phyloP scores from a whole-genome alignment of 345 rosid genomes.

The Kernera saxatilis region DNA sequence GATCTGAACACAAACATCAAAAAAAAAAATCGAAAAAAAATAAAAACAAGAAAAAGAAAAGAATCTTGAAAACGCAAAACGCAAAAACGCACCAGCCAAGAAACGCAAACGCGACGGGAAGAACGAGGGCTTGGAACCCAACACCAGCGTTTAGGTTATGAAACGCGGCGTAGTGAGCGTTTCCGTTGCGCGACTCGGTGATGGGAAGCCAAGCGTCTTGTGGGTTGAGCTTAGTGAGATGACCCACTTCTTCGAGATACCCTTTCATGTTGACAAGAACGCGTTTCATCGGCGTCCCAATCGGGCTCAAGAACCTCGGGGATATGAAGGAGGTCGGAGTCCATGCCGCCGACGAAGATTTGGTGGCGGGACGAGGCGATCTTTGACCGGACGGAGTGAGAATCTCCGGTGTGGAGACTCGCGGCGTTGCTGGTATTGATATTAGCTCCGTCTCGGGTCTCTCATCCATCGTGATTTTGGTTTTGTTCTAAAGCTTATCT shows the following conservation, averaged over 20 bases:
- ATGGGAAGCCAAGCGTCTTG: constrained; percentile 99
- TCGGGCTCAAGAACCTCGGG: constrained; percentile 88
- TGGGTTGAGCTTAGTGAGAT: constrained; percentile 90
- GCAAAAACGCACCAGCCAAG: constrained; percentile 76
- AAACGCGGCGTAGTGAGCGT: constrained; percentile 96
- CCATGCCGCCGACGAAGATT: constrained; percentile 72
- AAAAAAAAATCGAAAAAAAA: constrained; percentile 6
- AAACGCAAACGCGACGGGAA: constrained; percentile 93
- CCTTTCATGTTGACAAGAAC: constrained; percentile 90
- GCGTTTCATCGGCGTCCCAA: constrained; percentile 98
- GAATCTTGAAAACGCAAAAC: background rate
- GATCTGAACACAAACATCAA: constrained; percentile 27
- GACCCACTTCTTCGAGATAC: constrained; percentile 90
- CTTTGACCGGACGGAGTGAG: constrained; percentile 92
- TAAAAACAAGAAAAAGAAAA: background rate
- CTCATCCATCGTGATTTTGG: constrained; percentile 55
- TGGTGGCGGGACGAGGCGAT: constrained; percentile 81
- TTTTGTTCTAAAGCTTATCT: background rate
- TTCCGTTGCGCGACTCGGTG: constrained; percentile 96
- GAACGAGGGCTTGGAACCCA: constrained; percentile 89
- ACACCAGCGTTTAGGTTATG: constrained; percentile 94
- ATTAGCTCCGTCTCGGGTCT: constrained; percentile 98
- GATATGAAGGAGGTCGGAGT: constrained; percentile 96
- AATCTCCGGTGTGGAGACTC: constrained; percentile 91
- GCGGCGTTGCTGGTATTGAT: constrained; percentile 94